These are phyloP conservation scores for Nicotiana paniculata DNA, from an alignment of 257 asterid genomes.

Conservation along the genomic window DNA sequence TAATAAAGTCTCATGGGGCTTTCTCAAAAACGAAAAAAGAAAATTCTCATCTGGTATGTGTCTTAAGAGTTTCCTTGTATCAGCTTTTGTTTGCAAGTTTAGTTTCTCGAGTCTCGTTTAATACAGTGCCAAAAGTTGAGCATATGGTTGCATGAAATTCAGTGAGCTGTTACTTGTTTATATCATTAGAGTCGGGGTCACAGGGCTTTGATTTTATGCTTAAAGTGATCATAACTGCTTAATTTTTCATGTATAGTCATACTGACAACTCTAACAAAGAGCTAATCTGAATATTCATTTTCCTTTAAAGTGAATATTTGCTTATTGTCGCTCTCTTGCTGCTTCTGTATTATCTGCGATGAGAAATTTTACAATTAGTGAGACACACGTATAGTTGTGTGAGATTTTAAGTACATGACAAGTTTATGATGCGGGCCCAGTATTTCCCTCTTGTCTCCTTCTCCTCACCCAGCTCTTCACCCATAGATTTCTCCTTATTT, in stretches of 20 bases:
- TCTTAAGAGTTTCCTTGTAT: neutral
- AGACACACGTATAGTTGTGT: no score
- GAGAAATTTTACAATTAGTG: no score
- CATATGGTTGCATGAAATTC: neutral
- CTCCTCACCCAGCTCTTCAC: no score
- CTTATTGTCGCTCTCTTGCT: no score
- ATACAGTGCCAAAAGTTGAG: neutral
- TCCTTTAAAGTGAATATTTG: no score
- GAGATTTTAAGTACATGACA: no score
- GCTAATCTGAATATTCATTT: neutral
- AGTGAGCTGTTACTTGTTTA: neutral
- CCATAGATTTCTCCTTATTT: no score
- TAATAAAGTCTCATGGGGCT: neutral
- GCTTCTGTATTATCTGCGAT: no score
- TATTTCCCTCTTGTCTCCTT: no score
- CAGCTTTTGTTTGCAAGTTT: neutral
- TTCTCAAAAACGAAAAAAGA: no score
- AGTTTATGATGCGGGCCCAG: no score
- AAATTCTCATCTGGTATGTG: neutral
- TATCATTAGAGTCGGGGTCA: neutral
- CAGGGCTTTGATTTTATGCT: neutral
- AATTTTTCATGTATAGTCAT: neutral
- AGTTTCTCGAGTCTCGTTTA: neutral
- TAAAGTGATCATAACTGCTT: neutral
- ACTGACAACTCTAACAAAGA: conserved; percentile 2